Evolutionary conservation across 2,329 filamentous ascomycete species (phyloP).

Genomic region (Penicillium polonicum): DNA sequence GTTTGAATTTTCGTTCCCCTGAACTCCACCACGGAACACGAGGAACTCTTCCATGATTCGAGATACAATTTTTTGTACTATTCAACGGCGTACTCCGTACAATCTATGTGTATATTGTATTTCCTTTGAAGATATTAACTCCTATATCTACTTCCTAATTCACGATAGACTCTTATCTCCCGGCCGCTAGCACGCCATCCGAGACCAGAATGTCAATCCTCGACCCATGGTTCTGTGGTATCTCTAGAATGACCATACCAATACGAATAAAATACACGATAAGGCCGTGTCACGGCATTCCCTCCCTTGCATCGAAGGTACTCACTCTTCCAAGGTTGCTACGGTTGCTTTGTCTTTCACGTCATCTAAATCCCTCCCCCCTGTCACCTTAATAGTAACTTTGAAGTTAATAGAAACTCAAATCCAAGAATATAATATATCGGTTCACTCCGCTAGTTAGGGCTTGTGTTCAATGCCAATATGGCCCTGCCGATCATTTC

Average conservation of each 20-base stretch:
- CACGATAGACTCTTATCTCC: slow-evolving; percentile 5
- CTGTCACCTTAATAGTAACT: slow-evolving; percentile 2
- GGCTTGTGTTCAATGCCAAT: background rate
- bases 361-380: slow-evolving; percentile 14
- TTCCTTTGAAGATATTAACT: background rate
- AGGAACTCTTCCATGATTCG: background rate
- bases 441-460: background rate
- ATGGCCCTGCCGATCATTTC: slow-evolving; percentile 12
- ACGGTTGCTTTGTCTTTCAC: slow-evolving; percentile 7
- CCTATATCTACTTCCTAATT: background rate
- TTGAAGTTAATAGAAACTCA: background rate
- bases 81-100: background rate
- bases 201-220: slow-evolving; percentile 23
- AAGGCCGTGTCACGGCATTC: slow-evolving; percentile 3
- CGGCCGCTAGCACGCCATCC: slow-evolving; percentile 24
- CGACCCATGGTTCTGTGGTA: slow-evolving; percentile 21
- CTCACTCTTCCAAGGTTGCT: background rate
- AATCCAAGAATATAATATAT: background rate
- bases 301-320: slow-evolving; percentile 19
- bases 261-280: background rate
- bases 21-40: slow-evolving; percentile 6
- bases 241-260: background rate
- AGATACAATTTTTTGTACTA: background rate
- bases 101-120: background rate
- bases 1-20: slow-evolving; percentile 7